phyloP scores from a whole-genome alignment of 2,329 filamentous ascomycete species.

The Rhinocladiella mackenziei region DNA sequence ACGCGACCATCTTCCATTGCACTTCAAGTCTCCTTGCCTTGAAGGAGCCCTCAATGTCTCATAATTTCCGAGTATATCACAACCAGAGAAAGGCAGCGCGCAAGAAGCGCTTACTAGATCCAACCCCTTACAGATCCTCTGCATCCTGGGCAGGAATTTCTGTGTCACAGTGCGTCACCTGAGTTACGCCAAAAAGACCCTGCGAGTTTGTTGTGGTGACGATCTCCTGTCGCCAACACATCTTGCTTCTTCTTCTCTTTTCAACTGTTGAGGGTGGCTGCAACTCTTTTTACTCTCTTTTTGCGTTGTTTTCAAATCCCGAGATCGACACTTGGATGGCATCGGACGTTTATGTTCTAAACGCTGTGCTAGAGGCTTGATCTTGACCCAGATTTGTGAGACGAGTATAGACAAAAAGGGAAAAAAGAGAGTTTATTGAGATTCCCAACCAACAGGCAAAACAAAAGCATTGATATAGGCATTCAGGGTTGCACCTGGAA shows the following conservation, averaged over 20 bases:
- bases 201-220: slow-evolving; percentile 23
- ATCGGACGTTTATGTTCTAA: too few relatives aligned
- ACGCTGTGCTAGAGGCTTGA: too few relatives aligned
- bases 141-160: slow-evolving; percentile 14
- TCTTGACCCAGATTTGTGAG: too few relatives aligned
- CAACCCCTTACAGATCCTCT: slow-evolving; percentile 19
- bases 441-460: too few relatives aligned
- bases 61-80: slow-evolving; percentile 9
- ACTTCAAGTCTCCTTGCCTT: slow-evolving; percentile 11
- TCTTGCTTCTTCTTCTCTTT: slow-evolving; percentile 7
- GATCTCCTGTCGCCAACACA: slow-evolving; percentile 16
- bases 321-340: too few relatives aligned
- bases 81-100: slow-evolving; percentile 23
- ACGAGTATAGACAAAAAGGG: too few relatives aligned
- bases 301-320: too few relatives aligned
- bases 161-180: slow-evolving; percentile 25
- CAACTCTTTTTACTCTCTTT: slow-evolving; percentile 6
- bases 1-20: too few relatives aligned
- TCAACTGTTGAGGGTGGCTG: slow-evolving; percentile 9
- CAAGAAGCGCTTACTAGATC: slow-evolving; percentile 26
- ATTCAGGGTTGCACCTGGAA: too few relatives aligned
- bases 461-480: too few relatives aligned
- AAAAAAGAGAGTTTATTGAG: too few relatives aligned
- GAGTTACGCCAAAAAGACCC: slow-evolving; percentile 8
- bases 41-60: slow-evolving; percentile 27